These are phyloP conservation scores for Tulasnella sp. DNA, from an alignment of 768 basidiomycete species.

Conservation along the genomic window DNA sequence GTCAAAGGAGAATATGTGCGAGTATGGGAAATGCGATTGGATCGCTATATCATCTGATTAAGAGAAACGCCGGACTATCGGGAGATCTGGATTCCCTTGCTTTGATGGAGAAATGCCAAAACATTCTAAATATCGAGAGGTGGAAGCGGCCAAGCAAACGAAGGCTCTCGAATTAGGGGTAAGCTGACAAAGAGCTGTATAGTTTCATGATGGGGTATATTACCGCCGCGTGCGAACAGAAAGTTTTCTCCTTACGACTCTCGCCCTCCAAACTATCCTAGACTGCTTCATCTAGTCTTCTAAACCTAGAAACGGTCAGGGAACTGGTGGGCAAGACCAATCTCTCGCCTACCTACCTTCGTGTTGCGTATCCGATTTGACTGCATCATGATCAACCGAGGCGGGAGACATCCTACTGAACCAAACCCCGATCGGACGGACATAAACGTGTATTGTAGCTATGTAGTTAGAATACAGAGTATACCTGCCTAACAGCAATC, in stretches of 20 bases:
- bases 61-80: no score
- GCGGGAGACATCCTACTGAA: neutral
- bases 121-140: no score
- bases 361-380: neutral
- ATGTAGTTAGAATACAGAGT: neutral
- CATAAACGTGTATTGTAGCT: neutral
- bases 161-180: neutral
- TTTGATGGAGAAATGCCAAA: no score
- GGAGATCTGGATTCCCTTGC: no score
- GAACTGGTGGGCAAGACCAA: conserved; percentile 4
- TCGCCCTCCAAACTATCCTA: conserved; percentile 8
- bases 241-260: neutral
- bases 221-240: neutral
- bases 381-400: neutral
- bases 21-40: no score
- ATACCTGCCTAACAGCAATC: neutral
- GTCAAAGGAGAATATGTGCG: no score
- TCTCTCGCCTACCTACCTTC: neutral
- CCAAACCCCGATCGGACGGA: neutral
- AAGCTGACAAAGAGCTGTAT: neutral
- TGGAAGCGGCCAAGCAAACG: no score
- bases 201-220: neutral
- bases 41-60: no score
- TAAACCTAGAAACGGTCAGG: conserved; percentile 8
- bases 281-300: conserved; percentile 2